Evolutionary conservation across 2,329 filamentous ascomycete species (phyloP), one percentile per base, ranked within the genome.

Genomic region (Hypomyces rosellus): DNA sequence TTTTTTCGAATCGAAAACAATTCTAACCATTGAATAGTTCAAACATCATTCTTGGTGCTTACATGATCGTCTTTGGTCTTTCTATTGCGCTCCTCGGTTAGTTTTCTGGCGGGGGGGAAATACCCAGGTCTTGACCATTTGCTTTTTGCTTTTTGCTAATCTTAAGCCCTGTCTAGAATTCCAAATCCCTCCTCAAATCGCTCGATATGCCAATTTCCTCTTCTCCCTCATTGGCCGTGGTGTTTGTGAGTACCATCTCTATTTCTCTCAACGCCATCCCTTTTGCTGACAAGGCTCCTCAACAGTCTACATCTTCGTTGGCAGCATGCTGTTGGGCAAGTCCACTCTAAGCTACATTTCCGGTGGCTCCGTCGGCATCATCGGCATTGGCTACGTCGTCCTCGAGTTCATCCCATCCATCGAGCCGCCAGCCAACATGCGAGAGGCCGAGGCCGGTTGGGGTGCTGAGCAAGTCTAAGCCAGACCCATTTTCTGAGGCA

Each of bases 181-280:
- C 75, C 87, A 96, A 71, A 92, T 96, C 61, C 92, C 93, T 46
- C 89, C 91, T 53, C 91, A 96, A 68, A 79, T 96, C 49, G 86
- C 90, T 52, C 86, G 89, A 73, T 96, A 97, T 75, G 92, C 90
- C 49, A 95, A 89, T 11, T 99, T 99, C 77, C 85, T 97, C 71
- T 97, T 97, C 77, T 95, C 89, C 51, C 97, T 99, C 78, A 74
- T 97, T 60, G 93, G 93, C 55, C 90, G 93, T 66, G 93, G 93
- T 71, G 78, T 89, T 68, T 97, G 91, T 96, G 82, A 73, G 89
- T 84, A 14, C 36, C 6, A 13, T 34, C 15, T 37, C 11, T 13
- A 1, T 12, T 12, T 3, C 22, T 16, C 1, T 15, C 34, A 11
- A 14, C 18, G 1, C 6, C 14, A 13, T 43, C 3, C n/a, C 9